These are phyloP conservation scores for Lecanosticta acicola DNA, from an alignment of 2,329 filamentous ascomycete genomes.

Conservation along the genomic window DNA sequence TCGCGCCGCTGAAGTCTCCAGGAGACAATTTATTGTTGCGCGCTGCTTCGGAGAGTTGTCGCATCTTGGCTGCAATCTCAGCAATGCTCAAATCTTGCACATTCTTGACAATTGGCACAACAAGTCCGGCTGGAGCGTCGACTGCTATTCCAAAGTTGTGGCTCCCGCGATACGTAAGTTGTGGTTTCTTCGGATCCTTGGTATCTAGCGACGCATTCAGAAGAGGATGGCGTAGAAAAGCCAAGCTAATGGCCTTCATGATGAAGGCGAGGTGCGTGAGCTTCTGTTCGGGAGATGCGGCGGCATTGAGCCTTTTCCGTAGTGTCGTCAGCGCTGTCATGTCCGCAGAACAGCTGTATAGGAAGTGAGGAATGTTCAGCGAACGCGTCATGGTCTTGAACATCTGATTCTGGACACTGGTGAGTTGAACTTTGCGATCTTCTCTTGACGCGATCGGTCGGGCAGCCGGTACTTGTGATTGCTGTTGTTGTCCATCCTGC, in stretches of 20 bases:
- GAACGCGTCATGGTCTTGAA: conserved; percentile 97
- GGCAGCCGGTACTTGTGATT: conserved; percentile 29
- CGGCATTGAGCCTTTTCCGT: conserved; percentile 68
- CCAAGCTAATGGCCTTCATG: conserved; percentile 87
- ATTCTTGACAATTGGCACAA: conserved; percentile 88
- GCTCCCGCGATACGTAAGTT: conserved; percentile 68
- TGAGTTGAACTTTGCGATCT: conserved; percentile 66
- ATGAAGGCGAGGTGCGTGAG: conserved; percentile 91
- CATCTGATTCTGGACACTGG: conserved; percentile 82
- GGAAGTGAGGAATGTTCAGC: conserved; percentile 85
- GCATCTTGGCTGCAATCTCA: conserved; percentile 70
- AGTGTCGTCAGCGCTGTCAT: conserved; percentile 68
- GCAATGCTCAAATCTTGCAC: conserved; percentile 71
- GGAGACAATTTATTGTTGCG: conserved; percentile 67
- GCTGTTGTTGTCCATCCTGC: conserved; percentile 38
- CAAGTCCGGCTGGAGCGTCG: conserved; percentile 80
- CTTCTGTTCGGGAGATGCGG: conserved; percentile 49
- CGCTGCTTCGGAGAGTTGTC: conserved; percentile 67
- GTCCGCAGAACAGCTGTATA: conserved; percentile 87
- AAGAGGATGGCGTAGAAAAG: conserved; percentile 73
- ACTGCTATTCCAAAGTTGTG: conserved; percentile 97
- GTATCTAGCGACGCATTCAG: conserved; percentile 81
- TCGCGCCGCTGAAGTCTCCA: conserved; percentile 74
- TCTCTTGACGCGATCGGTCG: conserved; percentile 35
- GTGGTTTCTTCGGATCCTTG: conserved; percentile 58